phyloP scores from a whole-genome alignment of 163 green algal genomes.

The Prototheca cutis region DNA sequence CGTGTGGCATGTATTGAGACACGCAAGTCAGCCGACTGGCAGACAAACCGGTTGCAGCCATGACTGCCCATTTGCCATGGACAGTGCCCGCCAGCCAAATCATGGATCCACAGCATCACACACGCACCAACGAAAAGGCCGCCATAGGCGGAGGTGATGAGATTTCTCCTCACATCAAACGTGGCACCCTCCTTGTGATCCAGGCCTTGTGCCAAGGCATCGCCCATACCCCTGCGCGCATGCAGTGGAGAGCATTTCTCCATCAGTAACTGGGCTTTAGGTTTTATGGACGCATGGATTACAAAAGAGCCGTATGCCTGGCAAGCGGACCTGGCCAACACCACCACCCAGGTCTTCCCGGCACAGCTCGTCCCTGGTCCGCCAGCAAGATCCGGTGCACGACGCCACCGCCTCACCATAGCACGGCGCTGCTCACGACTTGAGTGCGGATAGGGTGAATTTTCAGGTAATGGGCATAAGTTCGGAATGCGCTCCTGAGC shows the following conservation, averaged over 20 bases:
- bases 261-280: background rate
- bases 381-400: background rate
- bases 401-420: slow-evolving; percentile 24
- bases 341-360: background rate
- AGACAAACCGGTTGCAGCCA: no score
- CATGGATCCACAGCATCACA: background rate
- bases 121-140: background rate
- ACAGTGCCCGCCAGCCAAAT: background rate
- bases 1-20: no score
- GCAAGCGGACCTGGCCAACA: background rate
- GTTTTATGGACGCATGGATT: no score
- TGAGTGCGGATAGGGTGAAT: slow-evolving; percentile 35
- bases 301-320: background rate
- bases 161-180: slow-evolving; percentile 17
- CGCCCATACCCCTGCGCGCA: slow-evolving; percentile 27
- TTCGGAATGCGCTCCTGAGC: no score
- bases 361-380: no score
- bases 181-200: background rate
- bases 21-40: no score
- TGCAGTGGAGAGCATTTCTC: no score
- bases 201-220: slow-evolving; percentile 40
- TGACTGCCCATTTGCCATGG: no score
- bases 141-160: slow-evolving; percentile 16
- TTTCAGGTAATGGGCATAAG: slow-evolving; percentile 15
- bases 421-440: slow-evolving; percentile 25